Percentiles rank a stretch among this genome's conserved stretches.
Evolutionary conservation across 164 flowering plant species (phyloP).

Genomic region (Stephania japonica): DNA sequence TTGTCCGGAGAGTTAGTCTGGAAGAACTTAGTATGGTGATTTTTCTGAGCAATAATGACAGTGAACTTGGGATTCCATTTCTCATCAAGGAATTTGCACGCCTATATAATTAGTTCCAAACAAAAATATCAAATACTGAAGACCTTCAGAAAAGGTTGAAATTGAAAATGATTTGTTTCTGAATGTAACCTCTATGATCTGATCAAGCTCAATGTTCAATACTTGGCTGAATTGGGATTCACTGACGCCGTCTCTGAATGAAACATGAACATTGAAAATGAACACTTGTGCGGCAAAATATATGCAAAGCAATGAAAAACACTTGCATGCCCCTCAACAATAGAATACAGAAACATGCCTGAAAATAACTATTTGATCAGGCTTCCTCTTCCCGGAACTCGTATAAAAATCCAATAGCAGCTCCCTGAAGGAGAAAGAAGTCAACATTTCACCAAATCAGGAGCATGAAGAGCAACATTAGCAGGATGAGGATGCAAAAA

Average conservation of each 20-base stretch:
- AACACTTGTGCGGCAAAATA: background rate
- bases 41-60: conserved; percentile 80
- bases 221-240: conserved; percentile 89
- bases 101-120: conserved; percentile 30
- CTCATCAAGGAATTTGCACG: conserved; percentile 75
- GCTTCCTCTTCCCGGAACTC: conserved; percentile 68
- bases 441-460: background rate
- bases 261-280: conserved; percentile 2
- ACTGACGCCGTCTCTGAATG: conserved; percentile 89
- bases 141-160: background rate
- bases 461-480: no score
- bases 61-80: conserved; percentile 65
- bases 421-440: conserved; percentile 49
- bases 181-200: conserved; percentile 60
- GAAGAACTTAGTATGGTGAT: conserved; percentile 84
- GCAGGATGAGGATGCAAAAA: background rate
- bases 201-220: conserved; percentile 70
- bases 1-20: conserved; percentile 58
- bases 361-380: conserved; percentile 85
- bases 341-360: conserved; percentile 32
- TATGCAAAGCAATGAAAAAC: background rate
- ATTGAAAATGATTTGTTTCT: background rate
- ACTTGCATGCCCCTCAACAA: background rate
- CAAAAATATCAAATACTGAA: background rate
- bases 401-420: conserved; percentile 59